These are phyloP conservation scores for Tetragonia tetragonoides DNA, from an alignment of 148 eudicot species.

Conservation along the genomic window DNA sequence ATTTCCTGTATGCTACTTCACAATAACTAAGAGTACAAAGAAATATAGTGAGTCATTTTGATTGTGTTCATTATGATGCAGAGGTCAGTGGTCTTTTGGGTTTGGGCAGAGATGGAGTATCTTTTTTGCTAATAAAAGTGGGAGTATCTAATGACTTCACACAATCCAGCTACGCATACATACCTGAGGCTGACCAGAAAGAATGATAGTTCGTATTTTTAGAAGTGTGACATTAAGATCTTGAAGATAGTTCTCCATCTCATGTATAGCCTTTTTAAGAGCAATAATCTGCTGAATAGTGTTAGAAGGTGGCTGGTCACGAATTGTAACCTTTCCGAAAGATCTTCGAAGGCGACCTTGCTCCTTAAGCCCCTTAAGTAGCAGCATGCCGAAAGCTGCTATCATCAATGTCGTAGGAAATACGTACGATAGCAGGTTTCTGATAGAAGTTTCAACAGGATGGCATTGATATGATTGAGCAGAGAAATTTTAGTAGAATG, in stretches of 20 bases:
- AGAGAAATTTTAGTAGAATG: background rate
- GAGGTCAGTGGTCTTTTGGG: background rate
- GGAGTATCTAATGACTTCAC: background rate
- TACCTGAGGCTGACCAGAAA: conserved; percentile 94
- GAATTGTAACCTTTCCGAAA: conserved; percentile 74
- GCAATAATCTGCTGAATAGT: conserved; percentile 90
- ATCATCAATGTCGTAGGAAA: conserved; percentile 61
- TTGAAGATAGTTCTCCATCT: conserved; percentile 78
- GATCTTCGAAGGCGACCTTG: conserved; percentile 93
- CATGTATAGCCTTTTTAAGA: conserved; percentile 82
- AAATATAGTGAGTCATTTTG: no score
- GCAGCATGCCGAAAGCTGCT: conserved; percentile 61
- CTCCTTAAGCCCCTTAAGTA: conserved; percentile 69
- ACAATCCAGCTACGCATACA: conserved; percentile 10
- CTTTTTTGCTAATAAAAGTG: background rate
- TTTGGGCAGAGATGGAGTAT: no score
- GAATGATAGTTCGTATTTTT: conserved; percentile 69
- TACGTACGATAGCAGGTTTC: conserved; percentile 65
- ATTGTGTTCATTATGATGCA: no score
- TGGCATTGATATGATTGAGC: conserved; percentile 5
- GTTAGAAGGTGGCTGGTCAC: conserved; percentile 94
- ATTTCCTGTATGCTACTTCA: background rate
- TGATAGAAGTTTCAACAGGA: conserved; percentile 25
- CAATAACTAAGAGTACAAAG: background rate
- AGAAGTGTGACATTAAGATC: conserved; percentile 66